phyloP scores from a whole-genome alignment of 1,284 basidiomycete genomes.

The Fomitopsis pinicola region DNA sequence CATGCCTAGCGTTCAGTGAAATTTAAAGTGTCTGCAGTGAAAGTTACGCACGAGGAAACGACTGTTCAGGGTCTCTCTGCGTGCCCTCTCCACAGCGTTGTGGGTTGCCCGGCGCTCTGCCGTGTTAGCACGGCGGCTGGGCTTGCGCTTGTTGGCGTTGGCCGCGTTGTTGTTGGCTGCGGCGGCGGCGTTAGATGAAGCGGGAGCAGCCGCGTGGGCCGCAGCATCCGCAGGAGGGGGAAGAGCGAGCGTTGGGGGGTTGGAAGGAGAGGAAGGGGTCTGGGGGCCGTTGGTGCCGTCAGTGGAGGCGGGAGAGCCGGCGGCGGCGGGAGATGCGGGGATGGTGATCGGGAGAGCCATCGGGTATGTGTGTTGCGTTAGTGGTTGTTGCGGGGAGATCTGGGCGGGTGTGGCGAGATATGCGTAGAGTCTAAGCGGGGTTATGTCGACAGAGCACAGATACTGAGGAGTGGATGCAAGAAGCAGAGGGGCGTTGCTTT shows the following conservation, averaged over 20 bases:
- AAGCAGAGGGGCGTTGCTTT: conserved; percentile 6
- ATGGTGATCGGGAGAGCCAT: conserved; percentile 56
- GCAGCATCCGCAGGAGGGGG: conserved; percentile 25
- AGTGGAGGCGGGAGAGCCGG: conserved; percentile 39
- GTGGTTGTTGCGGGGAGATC: conserved; percentile 3
- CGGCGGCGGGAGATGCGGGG: conserved; percentile 39
- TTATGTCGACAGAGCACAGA: conserved; percentile 8
- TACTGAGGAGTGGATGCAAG: conserved; percentile 3
- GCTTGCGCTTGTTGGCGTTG: conserved; percentile 59
- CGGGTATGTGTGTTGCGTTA: conserved; percentile 12
- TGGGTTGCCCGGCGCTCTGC: conserved; percentile 92
- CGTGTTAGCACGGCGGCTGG: conserved; percentile 82
- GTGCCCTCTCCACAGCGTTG: conserved; percentile 91
- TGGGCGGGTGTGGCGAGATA: conserved; percentile 5
- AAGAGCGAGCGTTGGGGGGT: conserved; percentile 33
- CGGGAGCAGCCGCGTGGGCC: conserved; percentile 14
- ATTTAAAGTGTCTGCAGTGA: not conserved
- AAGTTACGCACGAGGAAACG: conserved; percentile 66
- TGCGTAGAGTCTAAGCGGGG: conserved; percentile 9
- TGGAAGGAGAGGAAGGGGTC: conserved; percentile 45
- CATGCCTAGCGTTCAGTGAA: not conserved
- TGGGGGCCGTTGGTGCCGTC: conserved; percentile 44
- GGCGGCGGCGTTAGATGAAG: conserved; percentile 20
- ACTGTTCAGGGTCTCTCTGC: conserved; percentile 87
- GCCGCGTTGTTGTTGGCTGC: conserved; percentile 8